Evolutionary conservation across 2,329 filamentous ascomycete genomes (phyloP).

Genomic region (Sporothrix protearum): DNA sequence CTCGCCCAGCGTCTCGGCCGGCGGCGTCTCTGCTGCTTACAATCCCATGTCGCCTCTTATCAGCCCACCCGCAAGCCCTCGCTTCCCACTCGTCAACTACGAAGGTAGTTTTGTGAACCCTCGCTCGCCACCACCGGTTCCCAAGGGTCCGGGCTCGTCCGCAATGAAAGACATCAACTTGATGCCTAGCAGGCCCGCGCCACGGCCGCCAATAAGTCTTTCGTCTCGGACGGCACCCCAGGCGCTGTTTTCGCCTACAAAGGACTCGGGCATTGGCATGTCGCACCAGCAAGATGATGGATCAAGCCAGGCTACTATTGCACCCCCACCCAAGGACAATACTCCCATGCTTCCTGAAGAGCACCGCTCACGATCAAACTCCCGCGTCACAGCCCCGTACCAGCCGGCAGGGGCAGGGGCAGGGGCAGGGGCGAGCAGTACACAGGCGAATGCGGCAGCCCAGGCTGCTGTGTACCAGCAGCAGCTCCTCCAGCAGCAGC

Average conservation of each 20-base stretch:
- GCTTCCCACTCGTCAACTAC: constrained; percentile 79
- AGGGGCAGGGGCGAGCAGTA: neutral
- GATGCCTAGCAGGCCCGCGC: constrained; percentile 79
- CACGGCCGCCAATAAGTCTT: constrained; percentile 71
- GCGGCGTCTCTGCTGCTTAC: constrained; percentile 50
- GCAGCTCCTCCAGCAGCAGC: constrained; percentile 71
- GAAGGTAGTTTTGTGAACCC: constrained; percentile 97
- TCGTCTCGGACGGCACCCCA: constrained; percentile 56
- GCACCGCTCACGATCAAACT: constrained; percentile 66
- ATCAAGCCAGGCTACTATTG: constrained; percentile 36
- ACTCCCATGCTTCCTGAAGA: constrained; percentile 62
- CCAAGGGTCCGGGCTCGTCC: constrained; percentile 46
- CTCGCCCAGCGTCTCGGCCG: constrained; percentile 35
- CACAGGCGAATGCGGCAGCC: constrained; percentile 18
- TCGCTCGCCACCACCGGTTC: constrained; percentile 84
- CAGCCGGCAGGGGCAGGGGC: constrained; percentile 33
- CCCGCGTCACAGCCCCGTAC: constrained; percentile 56
- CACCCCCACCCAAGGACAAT: constrained; percentile 50
- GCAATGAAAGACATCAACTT: constrained; percentile 56
- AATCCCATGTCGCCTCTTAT: constrained; percentile 60
- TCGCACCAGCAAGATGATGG: constrained; percentile 56
- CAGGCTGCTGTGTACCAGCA: constrained; percentile 53
- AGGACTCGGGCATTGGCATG: constrained; percentile 63
- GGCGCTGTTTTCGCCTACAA: constrained; percentile 51
- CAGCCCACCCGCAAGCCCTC: constrained; percentile 77